Evolutionary conservation across 495 filamentous ascomycete species (phyloP).

Genomic region (Hypoxylon lenormandii): DNA sequence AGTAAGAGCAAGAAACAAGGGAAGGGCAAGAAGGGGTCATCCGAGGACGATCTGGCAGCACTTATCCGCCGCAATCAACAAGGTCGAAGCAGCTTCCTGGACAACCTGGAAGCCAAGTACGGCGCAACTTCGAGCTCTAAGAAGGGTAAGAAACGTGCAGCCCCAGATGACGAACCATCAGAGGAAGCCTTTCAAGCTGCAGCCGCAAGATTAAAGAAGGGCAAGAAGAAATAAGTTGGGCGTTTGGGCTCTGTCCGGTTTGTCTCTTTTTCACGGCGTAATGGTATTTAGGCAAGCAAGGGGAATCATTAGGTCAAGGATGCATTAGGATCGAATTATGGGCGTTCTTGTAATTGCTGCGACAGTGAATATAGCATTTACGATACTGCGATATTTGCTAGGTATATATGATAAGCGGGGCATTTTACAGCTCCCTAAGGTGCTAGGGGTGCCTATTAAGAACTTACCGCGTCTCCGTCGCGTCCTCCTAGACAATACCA

Average conservation of each 20-base stretch:
- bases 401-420: slow-evolving; percentile 28
- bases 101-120: slow-evolving; percentile 80
- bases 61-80: slow-evolving; percentile 59
- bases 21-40: slow-evolving; percentile 56
- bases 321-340: slow-evolving; percentile 13
- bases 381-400: not conserved
- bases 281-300: slow-evolving; percentile 38
- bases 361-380: slow-evolving; percentile 1
- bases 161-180: slow-evolving; percentile 67
- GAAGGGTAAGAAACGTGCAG: slow-evolving; percentile 64
- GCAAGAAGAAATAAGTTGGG: slow-evolving; percentile 49
- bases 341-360: not conserved
- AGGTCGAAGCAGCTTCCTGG: slow-evolving; percentile 67
- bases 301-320: slow-evolving; percentile 15
- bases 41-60: slow-evolving; percentile 57
- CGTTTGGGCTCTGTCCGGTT: not conserved
- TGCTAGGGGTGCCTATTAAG: not conserved
- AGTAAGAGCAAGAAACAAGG: slow-evolving; percentile 52
- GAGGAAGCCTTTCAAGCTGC: slow-evolving; percentile 75
- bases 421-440: not conserved
- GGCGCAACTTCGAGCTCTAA: slow-evolving; percentile 57
- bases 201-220: slow-evolving; percentile 59
- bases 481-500: slow-evolving; percentile 6
- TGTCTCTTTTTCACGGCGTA: slow-evolving; percentile 16
- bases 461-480: slow-evolving; percentile 31